Evolutionary conservation across 805 yeast species (phyloP).

Genomic region (Geotrichum ghanense): DNA sequence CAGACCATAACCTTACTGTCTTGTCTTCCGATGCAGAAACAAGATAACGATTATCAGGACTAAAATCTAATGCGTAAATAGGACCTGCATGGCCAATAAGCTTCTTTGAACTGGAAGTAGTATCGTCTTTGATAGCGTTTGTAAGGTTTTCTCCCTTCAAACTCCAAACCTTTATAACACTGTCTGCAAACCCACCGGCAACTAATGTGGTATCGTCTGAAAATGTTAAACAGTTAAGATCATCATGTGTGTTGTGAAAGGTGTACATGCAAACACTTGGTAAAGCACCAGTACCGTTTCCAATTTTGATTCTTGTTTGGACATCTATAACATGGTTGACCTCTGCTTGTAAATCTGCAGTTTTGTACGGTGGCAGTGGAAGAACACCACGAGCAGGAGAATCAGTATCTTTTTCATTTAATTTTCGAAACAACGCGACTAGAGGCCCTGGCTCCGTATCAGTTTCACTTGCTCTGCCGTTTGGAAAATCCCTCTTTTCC

Average conservation of each 20-base stretch:
- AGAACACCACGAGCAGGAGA: slow-evolving; percentile 64
- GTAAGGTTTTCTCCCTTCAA: slow-evolving; percentile 78
- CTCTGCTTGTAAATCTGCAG: slow-evolving; percentile 68
- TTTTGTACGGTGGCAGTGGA: slow-evolving; percentile 79
- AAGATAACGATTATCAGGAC: slow-evolving; percentile 78
- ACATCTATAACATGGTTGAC: slow-evolving; percentile 73
- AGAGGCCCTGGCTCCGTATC: slow-evolving; percentile 31
- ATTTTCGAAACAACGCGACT: slow-evolving; percentile 53
- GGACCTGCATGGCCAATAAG: slow-evolving; percentile 91
- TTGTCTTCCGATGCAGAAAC: slow-evolving; percentile 84
- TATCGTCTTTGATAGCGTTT: slow-evolving; percentile 23
- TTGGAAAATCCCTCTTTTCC: slow-evolving; percentile 53
- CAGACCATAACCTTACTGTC: slow-evolving; percentile 86
- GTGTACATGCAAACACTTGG: slow-evolving; percentile 98
- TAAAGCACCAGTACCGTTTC: slow-evolving; percentile 57
- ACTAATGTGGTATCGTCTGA: slow-evolving; percentile 77
- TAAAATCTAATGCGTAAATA: slow-evolving; percentile 79
- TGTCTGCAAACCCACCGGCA: slow-evolving; percentile 93
- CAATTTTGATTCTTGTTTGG: slow-evolving; percentile 59
- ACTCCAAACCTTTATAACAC: slow-evolving; percentile 84
- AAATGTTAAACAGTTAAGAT: slow-evolving; percentile 75
- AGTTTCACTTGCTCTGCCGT: slow-evolving; percentile 22
- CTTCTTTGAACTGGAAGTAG: slow-evolving; percentile 28
- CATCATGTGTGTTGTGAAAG: slow-evolving; percentile 88
- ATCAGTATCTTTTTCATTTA: slow-evolving; percentile 36